Evolutionary conservation across 805 yeast genomes (phyloP), one percentile per base, ranked within the genome.

Genomic region (Spathaspora passalidarum): DNA sequence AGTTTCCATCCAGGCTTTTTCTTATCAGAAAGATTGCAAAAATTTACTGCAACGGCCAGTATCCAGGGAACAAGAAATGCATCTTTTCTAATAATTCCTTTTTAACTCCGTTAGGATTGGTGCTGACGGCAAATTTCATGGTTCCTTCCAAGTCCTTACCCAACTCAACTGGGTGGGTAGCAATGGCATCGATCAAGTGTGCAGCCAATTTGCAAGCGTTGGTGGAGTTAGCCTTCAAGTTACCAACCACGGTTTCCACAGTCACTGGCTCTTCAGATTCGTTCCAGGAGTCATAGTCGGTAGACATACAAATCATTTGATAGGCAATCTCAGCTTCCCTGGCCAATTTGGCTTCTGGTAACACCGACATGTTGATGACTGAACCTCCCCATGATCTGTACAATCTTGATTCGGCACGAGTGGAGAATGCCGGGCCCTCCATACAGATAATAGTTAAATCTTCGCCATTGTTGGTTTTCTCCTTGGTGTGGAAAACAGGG

Each of bases 281-380:
- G 62, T 90, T 87, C 99, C 99, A 94, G 19, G 99, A 96, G 63
- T 94, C 99, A 68, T 94, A 94, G 66, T 94, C 99, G 3, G 99
- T 94, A 1, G 96, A 85, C 99, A 94, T 94, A 69, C 99, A 94
- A 53, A 94, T 79, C 97, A 94, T 94, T 68, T 92, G 98, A 69
- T 94, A 94, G 22, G 96, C 78, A 53, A 94, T 84, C 68, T 94
- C 99, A 38, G 98, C 97, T 70, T 94, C 99, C 61, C 95, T 81
- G 3, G 99, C 99, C 52, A 94, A 78, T 65, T 94, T 94, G 34
- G 96, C 85, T 72, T 94, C 99, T n/a, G 99, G 99, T 49, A 94
- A 69, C 47, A 89, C 94, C 43, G 95, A 85, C 99, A 94, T 94
- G 73, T 94, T 94, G 65, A 94, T 94, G 46, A 94, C 95, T 26